Conservation (phyloP, 306 rosid genomes). For the Morella rubra region DNA sequence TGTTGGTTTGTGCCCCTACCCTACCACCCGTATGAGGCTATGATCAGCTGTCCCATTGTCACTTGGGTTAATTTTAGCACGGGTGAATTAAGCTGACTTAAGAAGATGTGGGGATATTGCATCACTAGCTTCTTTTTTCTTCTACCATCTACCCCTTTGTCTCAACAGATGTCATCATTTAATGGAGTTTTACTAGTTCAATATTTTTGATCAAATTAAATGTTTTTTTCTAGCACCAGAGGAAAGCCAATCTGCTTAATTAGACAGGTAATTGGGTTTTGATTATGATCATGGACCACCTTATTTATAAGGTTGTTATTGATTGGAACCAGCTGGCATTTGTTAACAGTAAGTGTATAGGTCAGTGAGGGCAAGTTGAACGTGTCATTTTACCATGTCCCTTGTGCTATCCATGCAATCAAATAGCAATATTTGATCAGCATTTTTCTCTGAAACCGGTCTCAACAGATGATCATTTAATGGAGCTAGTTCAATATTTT, state of each 20-base stretch:
- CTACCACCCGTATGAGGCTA: no score
- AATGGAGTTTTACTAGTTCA: neutral
- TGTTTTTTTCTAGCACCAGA: neutral
- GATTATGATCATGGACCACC: constrained; percentile 33
- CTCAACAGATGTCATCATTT: neutral
- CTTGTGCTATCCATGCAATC: no score
- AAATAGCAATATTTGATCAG: no score
- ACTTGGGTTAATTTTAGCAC: neutral
- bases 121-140: neutral
- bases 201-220: no score
- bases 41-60: neutral
- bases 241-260: neutral
- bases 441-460: no score
- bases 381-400: constrained; percentile 34
- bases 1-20: no score
- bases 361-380: constrained; percentile 25
- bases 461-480: neutral
- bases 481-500: neutral
- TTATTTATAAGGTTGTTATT: constrained; percentile 43
- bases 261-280: constrained; percentile 9
- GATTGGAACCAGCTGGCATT: constrained; percentile 36
- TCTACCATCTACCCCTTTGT: neutral
- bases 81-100: neutral
- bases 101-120: neutral
- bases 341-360: constrained; percentile 23